Evolutionary conservation across 1,139 yeast species (phyloP), one percentile per base, ranked within the genome.

Genomic region (Meyerozyma carpophila): DNA sequence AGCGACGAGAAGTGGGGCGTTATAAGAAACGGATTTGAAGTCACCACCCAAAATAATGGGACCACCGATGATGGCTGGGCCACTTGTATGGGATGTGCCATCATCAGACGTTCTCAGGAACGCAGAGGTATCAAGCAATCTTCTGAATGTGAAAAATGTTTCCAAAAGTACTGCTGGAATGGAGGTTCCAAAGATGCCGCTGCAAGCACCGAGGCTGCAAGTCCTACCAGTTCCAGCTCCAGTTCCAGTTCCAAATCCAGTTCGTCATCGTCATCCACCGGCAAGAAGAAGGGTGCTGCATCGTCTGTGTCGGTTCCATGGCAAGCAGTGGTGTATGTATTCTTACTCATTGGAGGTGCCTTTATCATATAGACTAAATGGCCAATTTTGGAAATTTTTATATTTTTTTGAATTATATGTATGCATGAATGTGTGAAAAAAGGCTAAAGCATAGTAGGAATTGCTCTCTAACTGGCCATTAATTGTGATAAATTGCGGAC

Each of bases 51-150:
- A 44, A 56, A 54, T 20, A 72, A 72, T 49, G 50, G 62, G 5
- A 60, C 76, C 4, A 63, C 61, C 39, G 75, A 71, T 47, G 45
- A 54, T 9, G 53, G 63, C 18, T 72, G 75, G 75, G 62, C 66
- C 6, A 63, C 64, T 1, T 72, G 77, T 56, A 73, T 72, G 13
- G 77, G 75, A 3, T 72, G 77, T 59, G 77, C 77, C 5, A 62
- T 72, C 21, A 69, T 72, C 36, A 59, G 75, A 50, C 56, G 77
- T 50, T 62, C 65, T 6, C 75, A 72, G 50, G 76, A 72, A 51
- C 54, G 77, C 45, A 56, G 62, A 41, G 65, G 65, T 3, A 44
- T 62, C 32, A 61, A 63, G 31, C 76, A 69, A 48, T 60, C 70
- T 1, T 70, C 65, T 29, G 71, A 70, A 47, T 72, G 77, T 47